Percentiles rank a stretch among this genome's conserved stretches.
phyloP scores from a whole-genome alignment of 108 stramenopile species.

The Cyclostephanos tholiformis region DNA sequence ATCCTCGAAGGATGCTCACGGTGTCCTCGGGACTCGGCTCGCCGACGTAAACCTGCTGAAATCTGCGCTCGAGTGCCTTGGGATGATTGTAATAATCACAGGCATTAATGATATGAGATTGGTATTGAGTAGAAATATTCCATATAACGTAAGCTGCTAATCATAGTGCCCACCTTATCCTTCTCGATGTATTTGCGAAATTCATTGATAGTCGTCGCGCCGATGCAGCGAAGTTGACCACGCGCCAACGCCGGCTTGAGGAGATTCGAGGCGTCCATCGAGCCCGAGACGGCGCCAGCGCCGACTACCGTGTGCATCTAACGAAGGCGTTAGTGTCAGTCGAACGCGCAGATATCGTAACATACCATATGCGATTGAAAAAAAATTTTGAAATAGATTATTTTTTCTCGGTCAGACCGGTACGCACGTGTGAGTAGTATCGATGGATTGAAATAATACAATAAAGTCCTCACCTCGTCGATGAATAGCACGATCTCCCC shows the following conservation, averaged over 20 bases:
- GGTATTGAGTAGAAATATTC: neutral
- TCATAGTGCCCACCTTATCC: slow-evolving; percentile 62
- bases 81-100: neutral
- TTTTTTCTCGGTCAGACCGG: neutral
- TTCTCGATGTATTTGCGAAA: slow-evolving; percentile 98
- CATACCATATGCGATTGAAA: too few relatives aligned
- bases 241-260: slow-evolving; percentile 97
- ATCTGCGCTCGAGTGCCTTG: slow-evolving; percentile 94
- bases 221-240: slow-evolving; percentile 96
- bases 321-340: neutral
- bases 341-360: too few relatives aligned
- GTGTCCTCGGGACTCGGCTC: slow-evolving; percentile 98
- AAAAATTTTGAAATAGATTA: too few relatives aligned
- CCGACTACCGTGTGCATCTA: slow-evolving; percentile 97
- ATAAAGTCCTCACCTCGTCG: slow-evolving; percentile 73
- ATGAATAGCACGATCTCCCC: slow-evolving; percentile 97
- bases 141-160: neutral
- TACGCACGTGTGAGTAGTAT: neutral
- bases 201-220: slow-evolving; percentile 97
- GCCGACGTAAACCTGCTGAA: slow-evolving; percentile 96
- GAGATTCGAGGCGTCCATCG: slow-evolving; percentile 98
- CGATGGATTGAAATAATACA: neutral
- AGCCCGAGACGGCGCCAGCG: slow-evolving; percentile 88
- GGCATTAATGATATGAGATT: neutral
- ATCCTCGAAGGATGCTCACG: slow-evolving; percentile 95